A percentile compares a stretch with the other conserved stretches of the same genome.
phyloP scores from a whole-genome alignment of 257 asterid genomes.

The Solanum pinnatisectum region DNA sequence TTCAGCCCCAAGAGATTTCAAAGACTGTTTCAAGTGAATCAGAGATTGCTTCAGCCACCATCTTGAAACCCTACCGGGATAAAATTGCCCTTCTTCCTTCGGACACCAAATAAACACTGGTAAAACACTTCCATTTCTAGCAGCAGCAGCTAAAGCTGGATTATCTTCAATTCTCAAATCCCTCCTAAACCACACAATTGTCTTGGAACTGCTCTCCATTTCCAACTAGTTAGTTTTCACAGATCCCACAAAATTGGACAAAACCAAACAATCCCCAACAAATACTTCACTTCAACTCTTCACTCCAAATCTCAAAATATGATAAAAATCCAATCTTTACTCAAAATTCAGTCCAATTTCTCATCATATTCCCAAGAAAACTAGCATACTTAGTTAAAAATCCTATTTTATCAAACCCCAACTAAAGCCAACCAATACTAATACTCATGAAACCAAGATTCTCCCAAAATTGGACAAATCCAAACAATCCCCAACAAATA shows the following conservation, averaged over 20 bases:
- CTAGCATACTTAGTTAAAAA: background rate
- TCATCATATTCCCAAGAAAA: background rate
- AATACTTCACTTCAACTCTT: background rate
- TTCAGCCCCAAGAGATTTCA: slow-evolving; percentile 80
- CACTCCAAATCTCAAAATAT: background rate
- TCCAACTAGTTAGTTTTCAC: background rate
- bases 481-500: background rate
- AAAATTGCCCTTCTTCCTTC: slow-evolving; percentile 65
- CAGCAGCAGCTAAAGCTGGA: slow-evolving; percentile 88
- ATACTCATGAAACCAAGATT: background rate
- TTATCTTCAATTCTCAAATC: slow-evolving; percentile 91
- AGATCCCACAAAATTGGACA: background rate
- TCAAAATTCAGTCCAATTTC: background rate
- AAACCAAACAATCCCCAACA: background rate
- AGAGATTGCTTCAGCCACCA: slow-evolving; percentile 98
- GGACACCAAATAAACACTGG: slow-evolving; percentile 95
- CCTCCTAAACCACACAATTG: slow-evolving; percentile 92
- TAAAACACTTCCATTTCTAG: slow-evolving; percentile 59
- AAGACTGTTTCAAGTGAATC: slow-evolving; percentile 53
- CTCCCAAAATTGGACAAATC: background rate
- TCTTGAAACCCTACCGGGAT: slow-evolving; percentile 87
- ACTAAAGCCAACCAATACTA: background rate
- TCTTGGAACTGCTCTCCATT: slow-evolving; percentile 59
- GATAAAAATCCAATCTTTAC: background rate
- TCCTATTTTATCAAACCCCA: background rate